Evolutionary conservation across 2,329 filamentous ascomycete genomes (phyloP).

Genomic region (Clonostachys sp.): DNA sequence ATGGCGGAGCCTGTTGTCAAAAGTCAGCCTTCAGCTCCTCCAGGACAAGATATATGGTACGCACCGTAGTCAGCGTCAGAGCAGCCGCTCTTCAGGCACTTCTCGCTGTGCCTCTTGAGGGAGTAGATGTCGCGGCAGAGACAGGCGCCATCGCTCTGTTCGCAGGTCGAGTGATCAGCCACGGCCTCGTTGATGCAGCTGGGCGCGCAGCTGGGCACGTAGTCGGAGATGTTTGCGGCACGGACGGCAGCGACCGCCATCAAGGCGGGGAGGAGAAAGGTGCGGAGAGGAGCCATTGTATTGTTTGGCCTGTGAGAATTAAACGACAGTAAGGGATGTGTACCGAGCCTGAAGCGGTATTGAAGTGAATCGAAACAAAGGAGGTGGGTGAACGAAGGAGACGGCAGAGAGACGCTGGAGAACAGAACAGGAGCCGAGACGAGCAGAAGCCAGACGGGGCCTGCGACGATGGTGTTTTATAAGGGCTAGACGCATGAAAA

Average conservation of each 20-base stretch:
- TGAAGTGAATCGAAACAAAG: too few species aligned
- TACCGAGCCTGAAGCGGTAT: too few species aligned
- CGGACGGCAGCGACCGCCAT: conserved; percentile 3
- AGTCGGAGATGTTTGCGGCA: conserved; percentile 1
- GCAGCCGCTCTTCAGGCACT: conserved; percentile 3
- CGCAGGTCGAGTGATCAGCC: conserved; percentile 4
- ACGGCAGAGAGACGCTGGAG: too few species aligned
- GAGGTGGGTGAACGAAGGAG: too few species aligned
- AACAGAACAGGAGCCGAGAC: too few species aligned
- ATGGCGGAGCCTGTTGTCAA: conserved; percentile 2
- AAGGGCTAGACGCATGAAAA: too few species aligned
- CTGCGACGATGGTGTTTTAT: too few species aligned
- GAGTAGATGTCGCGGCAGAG: conserved; percentile 5
- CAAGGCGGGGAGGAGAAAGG: conserved; percentile 1
- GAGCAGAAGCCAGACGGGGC: too few species aligned
- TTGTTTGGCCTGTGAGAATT: too few species aligned
- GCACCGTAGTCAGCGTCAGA: conserved; percentile 3
- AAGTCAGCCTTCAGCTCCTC: background rate
- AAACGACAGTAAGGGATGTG: too few species aligned
- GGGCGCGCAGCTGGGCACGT: conserved; percentile 2
- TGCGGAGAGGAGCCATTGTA: too few species aligned
- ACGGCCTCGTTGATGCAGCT: conserved; percentile 7
- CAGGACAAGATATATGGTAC: background rate
- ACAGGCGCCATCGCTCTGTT: conserved; percentile 1
- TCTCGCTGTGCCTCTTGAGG: conserved; percentile 4